Conservation (phyloP, 345 rosid species). For the Geranium rotundifolium region DNA sequence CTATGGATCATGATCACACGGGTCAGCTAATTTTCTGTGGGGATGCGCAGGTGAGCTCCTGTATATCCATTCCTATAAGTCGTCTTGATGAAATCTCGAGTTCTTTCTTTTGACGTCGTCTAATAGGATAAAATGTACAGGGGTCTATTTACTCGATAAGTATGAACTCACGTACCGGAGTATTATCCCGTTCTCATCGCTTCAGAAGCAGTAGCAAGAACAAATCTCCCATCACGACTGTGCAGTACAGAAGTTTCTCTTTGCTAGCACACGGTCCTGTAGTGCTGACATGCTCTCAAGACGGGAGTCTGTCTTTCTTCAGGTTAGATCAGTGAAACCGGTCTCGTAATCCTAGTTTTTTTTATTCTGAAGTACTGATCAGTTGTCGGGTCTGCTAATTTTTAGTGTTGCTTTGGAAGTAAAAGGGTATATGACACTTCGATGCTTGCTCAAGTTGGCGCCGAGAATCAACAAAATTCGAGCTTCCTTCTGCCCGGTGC, state of each 20-base stretch:
- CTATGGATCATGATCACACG: slow-evolving; percentile 99
- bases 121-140: slow-evolving; percentile 27
- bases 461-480: slow-evolving; percentile 59
- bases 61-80: slow-evolving; percentile 1
- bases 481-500: slow-evolving; percentile 83
- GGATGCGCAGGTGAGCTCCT: slow-evolving; percentile 55
- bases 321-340: slow-evolving; percentile 34
- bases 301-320: slow-evolving; percentile 81
- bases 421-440: slow-evolving; percentile 74
- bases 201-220: slow-evolving; percentile 33
- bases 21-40: slow-evolving; percentile 94
- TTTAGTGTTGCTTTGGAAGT: slow-evolving; percentile 79
- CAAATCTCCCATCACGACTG: slow-evolving; percentile 68
- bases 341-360: not conserved
- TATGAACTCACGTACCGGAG: slow-evolving; percentile 71
- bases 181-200: slow-evolving; percentile 75
- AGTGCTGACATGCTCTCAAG: slow-evolving; percentile 76
- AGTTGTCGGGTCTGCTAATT: slow-evolving; percentile 10
- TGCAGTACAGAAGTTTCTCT: slow-evolving; percentile 89
- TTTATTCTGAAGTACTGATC: slow-evolving; percentile 6
- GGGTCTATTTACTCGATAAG: slow-evolving; percentile 70
- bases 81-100: not conserved
- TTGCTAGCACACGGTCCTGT: slow-evolving; percentile 84
- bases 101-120: not conserved
- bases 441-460: slow-evolving; percentile 72